A percentile compares a stretch with the other conserved stretches of the same genome.
phyloP scores from a whole-genome alignment of 2,329 filamentous ascomycete species.

The Chalaropsis thielavioides region DNA sequence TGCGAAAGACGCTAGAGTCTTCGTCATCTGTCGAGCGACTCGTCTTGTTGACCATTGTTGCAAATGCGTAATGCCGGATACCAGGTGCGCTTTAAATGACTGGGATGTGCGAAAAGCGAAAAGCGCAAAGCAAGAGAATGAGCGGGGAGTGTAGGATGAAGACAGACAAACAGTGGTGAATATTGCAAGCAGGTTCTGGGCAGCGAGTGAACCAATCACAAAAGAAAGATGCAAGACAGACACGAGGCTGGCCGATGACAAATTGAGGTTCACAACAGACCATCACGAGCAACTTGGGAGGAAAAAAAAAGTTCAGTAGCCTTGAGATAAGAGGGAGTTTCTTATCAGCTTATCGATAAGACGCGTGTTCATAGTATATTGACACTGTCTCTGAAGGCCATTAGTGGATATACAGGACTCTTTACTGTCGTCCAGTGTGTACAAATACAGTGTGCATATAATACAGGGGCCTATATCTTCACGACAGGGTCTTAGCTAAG shows the following conservation, averaged over 20 bases:
- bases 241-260: slow-evolving; percentile 12
- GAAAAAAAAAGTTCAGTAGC: slow-evolving; percentile 16
- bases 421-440: too few species aligned
- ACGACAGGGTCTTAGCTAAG: too few species aligned
- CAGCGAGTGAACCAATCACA: background rate
- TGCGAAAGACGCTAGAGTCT: slow-evolving; percentile 30
- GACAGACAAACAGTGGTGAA: background rate
- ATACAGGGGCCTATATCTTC: too few species aligned
- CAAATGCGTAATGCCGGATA: slow-evolving; percentile 3
- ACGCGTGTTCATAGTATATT: background rate
- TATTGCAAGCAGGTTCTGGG: background rate
- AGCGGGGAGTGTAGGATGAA: background rate
- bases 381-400: background rate
- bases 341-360: slow-evolving; percentile 17
- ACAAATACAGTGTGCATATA: too few species aligned
- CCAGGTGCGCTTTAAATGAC: background rate
- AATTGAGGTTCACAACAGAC: background rate
- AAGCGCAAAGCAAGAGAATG: background rate
- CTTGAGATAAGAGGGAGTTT: slow-evolving; percentile 9
- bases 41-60: slow-evolving; percentile 29
- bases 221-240: slow-evolving; percentile 4
- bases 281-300: background rate
- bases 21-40: slow-evolving; percentile 31
- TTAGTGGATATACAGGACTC: background rate
- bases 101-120: background rate